Conservation (phyloP, 2,329 filamentous ascomycete species). For the Colletotrichum phormii region DNA sequence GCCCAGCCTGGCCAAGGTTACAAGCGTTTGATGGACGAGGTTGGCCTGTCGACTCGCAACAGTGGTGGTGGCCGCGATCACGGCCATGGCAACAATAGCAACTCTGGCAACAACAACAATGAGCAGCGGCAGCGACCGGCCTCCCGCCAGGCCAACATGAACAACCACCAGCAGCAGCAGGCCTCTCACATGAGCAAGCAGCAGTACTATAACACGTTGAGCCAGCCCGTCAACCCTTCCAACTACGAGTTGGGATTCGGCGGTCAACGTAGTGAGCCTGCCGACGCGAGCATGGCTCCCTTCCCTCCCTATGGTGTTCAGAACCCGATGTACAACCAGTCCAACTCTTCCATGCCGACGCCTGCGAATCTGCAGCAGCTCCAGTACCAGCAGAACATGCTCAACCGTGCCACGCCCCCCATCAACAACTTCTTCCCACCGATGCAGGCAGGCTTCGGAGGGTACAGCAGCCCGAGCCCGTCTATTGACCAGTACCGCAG, state of each 20-base stretch:
- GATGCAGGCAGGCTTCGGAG: conserved; percentile 67
- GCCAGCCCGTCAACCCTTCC: conserved; percentile 50
- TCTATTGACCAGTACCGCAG: conserved; percentile 68
- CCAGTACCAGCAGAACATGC: conserved; percentile 70
- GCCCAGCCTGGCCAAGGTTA: conserved; percentile 95
- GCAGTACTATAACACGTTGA: conserved; percentile 59
- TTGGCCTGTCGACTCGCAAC: conserved; percentile 82
- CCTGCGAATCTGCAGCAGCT: conserved; percentile 64
- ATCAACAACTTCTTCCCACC: conserved; percentile 68
- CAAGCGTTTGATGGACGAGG: conserved; percentile 98
- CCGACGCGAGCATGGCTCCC: conserved; percentile 61
- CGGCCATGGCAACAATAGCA: conserved; percentile 40
- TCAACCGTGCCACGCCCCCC: conserved; percentile 63
- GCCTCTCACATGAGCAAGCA: conserved; percentile 57
- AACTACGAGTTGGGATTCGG: conserved; percentile 65
- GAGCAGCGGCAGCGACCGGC: conserved; percentile 67
- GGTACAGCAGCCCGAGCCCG: conserved; percentile 61
- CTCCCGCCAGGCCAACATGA: conserved; percentile 64
- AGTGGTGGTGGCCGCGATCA: conserved; percentile 58
- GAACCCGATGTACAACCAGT: conserved; percentile 62
- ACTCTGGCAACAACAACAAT: conserved; percentile 42
- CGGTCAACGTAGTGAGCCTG: conserved; percentile 63
- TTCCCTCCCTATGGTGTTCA: conserved; percentile 65
- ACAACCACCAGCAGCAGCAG: conserved; percentile 56
- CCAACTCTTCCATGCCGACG: conserved; percentile 58